Conservation (phyloP, 129 eudicot genomes). For the Lactuca sativa region DNA sequence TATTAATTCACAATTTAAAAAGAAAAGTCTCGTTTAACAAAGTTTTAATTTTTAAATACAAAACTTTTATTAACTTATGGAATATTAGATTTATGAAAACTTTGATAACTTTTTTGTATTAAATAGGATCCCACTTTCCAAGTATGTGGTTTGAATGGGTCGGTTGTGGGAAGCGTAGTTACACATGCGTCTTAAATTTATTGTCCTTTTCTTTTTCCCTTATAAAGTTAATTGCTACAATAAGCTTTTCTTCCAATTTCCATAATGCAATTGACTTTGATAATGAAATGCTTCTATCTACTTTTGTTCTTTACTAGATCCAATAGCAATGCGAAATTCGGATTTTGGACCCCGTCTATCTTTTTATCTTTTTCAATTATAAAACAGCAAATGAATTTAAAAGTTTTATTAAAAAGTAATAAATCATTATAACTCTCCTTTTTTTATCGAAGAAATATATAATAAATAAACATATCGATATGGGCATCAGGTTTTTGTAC, state of each 20-base stretch:
- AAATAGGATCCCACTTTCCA: constrained; percentile 19
- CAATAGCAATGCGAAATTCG: constrained; percentile 21
- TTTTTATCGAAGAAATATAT: not conserved
- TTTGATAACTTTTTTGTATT: not conserved
- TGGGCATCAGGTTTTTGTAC: not conserved
- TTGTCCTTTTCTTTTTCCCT: constrained; percentile 7
- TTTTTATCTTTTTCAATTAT: not conserved
- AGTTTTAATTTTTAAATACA: not conserved
- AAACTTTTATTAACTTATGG: not conserved
- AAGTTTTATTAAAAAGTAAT: not conserved
- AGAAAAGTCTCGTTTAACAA: not conserved
- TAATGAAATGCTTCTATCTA: constrained; percentile 26
- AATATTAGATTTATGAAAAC: not conserved
- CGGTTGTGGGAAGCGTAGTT: constrained; percentile 5
- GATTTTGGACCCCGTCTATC: constrained; percentile 9
- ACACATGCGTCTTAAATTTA: constrained; percentile 13
- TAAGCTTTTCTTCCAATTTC: constrained; percentile 22
- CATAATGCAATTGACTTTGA: constrained; percentile 30
- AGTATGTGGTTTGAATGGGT: constrained; percentile 17
- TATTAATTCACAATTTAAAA: too few relatives aligned
- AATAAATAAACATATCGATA: not conserved
- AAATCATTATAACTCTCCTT: not conserved
- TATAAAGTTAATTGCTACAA: constrained; percentile 24
- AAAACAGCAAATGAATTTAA: not conserved
- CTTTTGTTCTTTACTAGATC: constrained; percentile 25